Percentiles rank a stretch among this genome's conserved stretches.
phyloP scores from a whole-genome alignment of 2,329 filamentous ascomycete genomes.

The Penicillium oxalicum region DNA sequence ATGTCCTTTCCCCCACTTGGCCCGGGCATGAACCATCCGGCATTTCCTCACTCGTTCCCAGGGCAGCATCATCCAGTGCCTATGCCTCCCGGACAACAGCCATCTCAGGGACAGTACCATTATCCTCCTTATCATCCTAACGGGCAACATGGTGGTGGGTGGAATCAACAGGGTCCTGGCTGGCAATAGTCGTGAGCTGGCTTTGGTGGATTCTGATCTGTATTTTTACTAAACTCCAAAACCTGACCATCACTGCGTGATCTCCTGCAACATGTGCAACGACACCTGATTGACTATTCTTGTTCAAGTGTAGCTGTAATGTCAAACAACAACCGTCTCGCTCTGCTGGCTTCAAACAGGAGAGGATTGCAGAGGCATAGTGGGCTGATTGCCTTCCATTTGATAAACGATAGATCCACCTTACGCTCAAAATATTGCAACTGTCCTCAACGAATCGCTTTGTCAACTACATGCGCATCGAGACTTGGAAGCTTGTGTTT shows the following conservation, averaged over 20 bases:
- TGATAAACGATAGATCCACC: no score
- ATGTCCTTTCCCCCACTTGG: slow-evolving; percentile 18
- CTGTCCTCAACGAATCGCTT: no score
- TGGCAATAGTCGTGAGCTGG: slow-evolving; percentile 7
- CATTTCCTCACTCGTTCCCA: slow-evolving; percentile 24
- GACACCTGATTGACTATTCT: no score
- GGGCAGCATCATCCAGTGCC: slow-evolving; percentile 20
- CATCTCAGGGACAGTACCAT: slow-evolving; percentile 28
- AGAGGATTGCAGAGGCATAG: no score
- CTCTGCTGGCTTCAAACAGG: no score
- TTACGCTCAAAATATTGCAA: no score
- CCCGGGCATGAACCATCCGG: slow-evolving; percentile 13
- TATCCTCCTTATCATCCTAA: slow-evolving; percentile 30
- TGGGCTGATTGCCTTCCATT: no score
- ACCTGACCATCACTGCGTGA: no score
- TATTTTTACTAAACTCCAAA: slow-evolving; percentile 1
- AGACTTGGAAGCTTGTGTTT: background rate
- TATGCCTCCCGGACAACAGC: slow-evolving; percentile 21
- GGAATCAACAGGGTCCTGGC: slow-evolving; percentile 14
- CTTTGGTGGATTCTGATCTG: background rate
- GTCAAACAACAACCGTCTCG: no score
- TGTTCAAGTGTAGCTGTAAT: no score
- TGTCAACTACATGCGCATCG: no score
- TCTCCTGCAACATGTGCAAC: no score
- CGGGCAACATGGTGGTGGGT: slow-evolving; percentile 17